phyloP scores from a whole-genome alignment of 2,329 filamentous ascomycete species.

The Dactylellina haptotyla region DNA sequence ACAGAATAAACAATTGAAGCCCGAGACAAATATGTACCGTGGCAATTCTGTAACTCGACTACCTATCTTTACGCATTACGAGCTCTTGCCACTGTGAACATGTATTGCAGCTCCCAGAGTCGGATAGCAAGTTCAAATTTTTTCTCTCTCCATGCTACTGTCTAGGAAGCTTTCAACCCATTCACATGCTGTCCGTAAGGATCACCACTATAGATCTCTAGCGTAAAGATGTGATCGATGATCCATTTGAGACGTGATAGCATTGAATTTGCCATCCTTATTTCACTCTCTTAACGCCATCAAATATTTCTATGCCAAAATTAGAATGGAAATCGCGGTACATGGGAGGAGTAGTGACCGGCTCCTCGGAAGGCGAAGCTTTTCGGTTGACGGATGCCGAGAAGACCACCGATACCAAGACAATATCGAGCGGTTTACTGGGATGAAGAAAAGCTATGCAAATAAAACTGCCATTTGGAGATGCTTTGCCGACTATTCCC shows the following conservation, averaged over 20 bases:
- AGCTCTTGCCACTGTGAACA: slow-evolving; percentile 12
- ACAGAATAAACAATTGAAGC: neutral
- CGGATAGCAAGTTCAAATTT: neutral
- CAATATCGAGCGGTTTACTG: neutral
- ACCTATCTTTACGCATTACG: too few species aligned
- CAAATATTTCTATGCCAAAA: neutral
- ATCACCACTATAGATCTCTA: neutral
- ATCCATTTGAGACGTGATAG: too few species aligned
- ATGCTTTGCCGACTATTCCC: neutral
- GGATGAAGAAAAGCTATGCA: neutral
- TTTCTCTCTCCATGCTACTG: neutral
- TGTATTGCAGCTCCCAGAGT: neutral
- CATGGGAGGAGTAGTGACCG: slow-evolving; percentile 1
- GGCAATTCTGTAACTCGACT: too few species aligned
- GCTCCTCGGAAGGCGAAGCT: slow-evolving; percentile 21
- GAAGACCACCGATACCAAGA: neutral
- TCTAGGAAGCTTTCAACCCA: neutral
- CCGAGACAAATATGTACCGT: neutral
- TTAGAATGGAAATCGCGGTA: neutral
- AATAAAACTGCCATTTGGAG: neutral
- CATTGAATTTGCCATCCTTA: too few species aligned
- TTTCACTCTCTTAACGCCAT: too few species aligned
- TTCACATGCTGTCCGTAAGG: slow-evolving; percentile 3
- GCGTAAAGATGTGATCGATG: neutral
- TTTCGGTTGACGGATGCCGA: neutral